Evolutionary conservation across 371 early-diverging fungal genomes (phyloP), one percentile per base, ranked within the genome.

Genomic region (Mucor velutinosus): DNA sequence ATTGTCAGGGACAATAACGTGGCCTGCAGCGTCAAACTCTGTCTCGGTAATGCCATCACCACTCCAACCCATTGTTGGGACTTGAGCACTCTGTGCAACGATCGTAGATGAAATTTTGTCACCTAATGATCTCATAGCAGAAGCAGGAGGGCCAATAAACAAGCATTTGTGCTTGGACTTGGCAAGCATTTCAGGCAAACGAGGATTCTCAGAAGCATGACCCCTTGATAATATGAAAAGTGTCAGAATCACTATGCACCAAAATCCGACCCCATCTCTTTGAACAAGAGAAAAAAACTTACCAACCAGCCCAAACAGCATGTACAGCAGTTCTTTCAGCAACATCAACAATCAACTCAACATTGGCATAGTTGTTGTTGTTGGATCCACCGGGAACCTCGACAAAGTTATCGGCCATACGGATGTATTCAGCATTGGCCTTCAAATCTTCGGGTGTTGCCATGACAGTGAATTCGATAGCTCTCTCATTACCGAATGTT

Each of bases 81-180:
- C 97, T 39, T 97, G 81, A 49, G 97, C 97, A 58, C 92, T 92
- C 80, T 99, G 98, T 35, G 98, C 98, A 32, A 99, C 96, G 59
- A 97, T 95, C 11, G 97, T 99, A 55, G 99, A 97, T 14, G 97
- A 96, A 71, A 99, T 99, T 84, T 99, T 99, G 84, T 98, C 99
- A 72, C 98, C 99, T 35, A 99, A 86, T 17, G 97, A 91, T 64
- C 95, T 89, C 99, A 99, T 99, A 56, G 99, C 95, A n/a, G 93
- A 92, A n/a, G 94, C 92, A 12, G 97, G 95, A 27, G 99, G 99
- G 63, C 99, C 99, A 65, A 99, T 97, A 75, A 99, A 99, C 56
- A 96, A 90, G 72, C 95, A 89, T 63, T 87, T 89, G 72, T 89
- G 76, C 75, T 92, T 90, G 66, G 90, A 88, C 60, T 87, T 87